Base-by-base conservation (phyloP, 768 basidiomycete species). In the Coprinopsis sp. region DNA sequence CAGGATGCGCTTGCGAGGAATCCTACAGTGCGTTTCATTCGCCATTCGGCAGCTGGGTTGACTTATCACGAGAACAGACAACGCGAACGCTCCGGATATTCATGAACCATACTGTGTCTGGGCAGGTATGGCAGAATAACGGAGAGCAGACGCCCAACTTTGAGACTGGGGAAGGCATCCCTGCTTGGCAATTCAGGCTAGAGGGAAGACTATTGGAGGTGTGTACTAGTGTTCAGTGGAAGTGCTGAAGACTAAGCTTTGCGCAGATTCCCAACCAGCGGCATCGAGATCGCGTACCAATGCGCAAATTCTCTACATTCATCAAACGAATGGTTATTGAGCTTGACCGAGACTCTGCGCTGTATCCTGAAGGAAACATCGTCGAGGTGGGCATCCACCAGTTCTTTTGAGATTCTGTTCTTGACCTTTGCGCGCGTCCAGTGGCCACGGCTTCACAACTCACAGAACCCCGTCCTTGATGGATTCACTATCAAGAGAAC, bases 181-280 rank as follows among this genome's bases (percentile, higher is more conserved):
- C 93, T 3, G 87, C 90, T 0, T 97, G 91, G 91, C 74, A 79
- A 29, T 71, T 97, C 48, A 87, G 80, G 61, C 75, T 96, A 31
- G 94, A 97, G 54, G 93, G 93, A 1, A 76, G 92, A 38, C 60
- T 97, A 44, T 69, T 97, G 5, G 87, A 89, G 77, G 87, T 84
- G 49, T 43, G 78, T 67, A 3, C 16, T 21, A 25, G 27, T 24
- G 4, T 10, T 2, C 0, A 13, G 2, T 21, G n/a, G 31, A 31
- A 24, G 28, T 30, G 25, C 25, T 7, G 28, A 10, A 18, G 22
- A 22, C 31, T 53, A 22, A 22, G 28, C n/a, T 33, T 29, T 2
- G 8, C 51, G 11, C 47, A 87, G 84, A 66, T 71, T 18, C 73
- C 78, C 1, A 83, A 81, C 54, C 78, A 80, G 56, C 69, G 84